Conservation (phyloP, 768 basidiomycete species). For the Naganishia vishniacii region DNA sequence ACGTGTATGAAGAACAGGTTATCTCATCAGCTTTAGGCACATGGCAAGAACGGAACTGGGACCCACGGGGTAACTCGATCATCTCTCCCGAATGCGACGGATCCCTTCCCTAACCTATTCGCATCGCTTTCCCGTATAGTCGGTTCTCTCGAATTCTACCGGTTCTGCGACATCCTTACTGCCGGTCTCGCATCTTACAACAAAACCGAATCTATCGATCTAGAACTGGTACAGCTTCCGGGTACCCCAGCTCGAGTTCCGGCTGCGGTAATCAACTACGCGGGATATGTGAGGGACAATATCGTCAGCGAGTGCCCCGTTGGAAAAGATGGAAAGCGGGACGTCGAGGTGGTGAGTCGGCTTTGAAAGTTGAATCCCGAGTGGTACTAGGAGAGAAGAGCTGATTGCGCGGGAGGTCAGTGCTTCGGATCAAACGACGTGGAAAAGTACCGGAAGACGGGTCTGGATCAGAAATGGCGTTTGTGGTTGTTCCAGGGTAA, state of each 20-base stretch:
- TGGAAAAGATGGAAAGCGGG: conserved; percentile 41
- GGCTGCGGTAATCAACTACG: conserved; percentile 63
- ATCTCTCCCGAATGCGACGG: neutral
- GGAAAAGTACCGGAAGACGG: conserved; percentile 58
- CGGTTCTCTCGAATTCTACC: conserved; percentile 39
- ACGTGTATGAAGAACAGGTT: neutral
- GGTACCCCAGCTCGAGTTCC: conserved; percentile 23
- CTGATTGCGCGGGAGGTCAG: conserved; percentile 46
- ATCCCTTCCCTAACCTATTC: neutral
- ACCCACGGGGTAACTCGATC: conserved; percentile 54
- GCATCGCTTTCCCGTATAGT: conserved; percentile 27
- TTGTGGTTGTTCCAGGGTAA: conserved; percentile 72
- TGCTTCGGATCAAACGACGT: conserved; percentile 84
- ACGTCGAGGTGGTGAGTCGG: conserved; percentile 55
- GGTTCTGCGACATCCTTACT: conserved; percentile 41
- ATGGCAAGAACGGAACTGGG: conserved; percentile 88
- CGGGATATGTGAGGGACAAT: conserved; percentile 63
- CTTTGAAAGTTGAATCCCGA: neutral
- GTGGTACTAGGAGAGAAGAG: neutral
- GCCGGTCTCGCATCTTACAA: conserved; percentile 31
- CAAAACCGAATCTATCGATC: neutral
- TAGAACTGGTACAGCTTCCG: neutral
- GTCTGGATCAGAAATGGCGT: conserved; percentile 70
- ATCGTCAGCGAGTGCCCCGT: conserved; percentile 60
- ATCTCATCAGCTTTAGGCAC: conserved; percentile 39